Conservation (phyloP, 352 stramenopile genomes). For the Pilasporangium apinafurcum region DNA sequence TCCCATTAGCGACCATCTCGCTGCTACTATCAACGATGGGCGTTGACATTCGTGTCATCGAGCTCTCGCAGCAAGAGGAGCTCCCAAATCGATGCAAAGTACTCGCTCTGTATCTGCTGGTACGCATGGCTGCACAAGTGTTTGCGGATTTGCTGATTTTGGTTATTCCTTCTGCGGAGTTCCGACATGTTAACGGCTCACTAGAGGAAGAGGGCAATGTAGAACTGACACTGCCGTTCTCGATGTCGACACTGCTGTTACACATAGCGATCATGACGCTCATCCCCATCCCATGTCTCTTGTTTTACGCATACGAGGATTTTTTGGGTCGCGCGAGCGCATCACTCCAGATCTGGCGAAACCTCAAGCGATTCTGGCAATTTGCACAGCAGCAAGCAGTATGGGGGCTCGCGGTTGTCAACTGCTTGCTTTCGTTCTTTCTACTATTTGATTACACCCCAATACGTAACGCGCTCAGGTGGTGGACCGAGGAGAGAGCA, state of each 20-base stretch:
- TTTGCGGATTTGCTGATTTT: conserved; percentile 14
- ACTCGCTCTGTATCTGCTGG: conserved; percentile 21
- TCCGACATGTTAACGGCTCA: too few relatives aligned
- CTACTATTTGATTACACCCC: conserved; percentile 18
- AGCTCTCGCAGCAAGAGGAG: conserved; percentile 37
- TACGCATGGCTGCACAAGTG: conserved; percentile 19
- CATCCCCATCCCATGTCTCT: conserved; percentile 21
- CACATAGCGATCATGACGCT: conserved; percentile 20
- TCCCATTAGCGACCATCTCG: conserved; percentile 18
- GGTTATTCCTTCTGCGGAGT: not conserved
- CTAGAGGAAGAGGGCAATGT: not conserved
- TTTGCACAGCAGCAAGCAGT: conserved; percentile 31
- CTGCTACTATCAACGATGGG: conserved; percentile 22
- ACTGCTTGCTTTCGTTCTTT: conserved; percentile 37
- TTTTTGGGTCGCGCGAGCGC: not conserved
- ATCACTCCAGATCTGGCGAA: conserved; percentile 5
- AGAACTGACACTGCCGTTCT: conserved; percentile 10
- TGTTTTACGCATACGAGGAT: conserved; percentile 18
- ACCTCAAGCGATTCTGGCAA: conserved; percentile 12
- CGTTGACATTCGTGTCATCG: conserved; percentile 31
- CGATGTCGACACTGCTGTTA: conserved; percentile 11
- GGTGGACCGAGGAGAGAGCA: conserved; percentile 12
- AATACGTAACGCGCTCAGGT: conserved; percentile 10
- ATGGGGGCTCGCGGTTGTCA: conserved; percentile 38
- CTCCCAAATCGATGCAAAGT: conserved; percentile 17